Evolutionary conservation across 805 yeast genomes (phyloP).

Genomic region (Spathaspora arborariae): DNA sequence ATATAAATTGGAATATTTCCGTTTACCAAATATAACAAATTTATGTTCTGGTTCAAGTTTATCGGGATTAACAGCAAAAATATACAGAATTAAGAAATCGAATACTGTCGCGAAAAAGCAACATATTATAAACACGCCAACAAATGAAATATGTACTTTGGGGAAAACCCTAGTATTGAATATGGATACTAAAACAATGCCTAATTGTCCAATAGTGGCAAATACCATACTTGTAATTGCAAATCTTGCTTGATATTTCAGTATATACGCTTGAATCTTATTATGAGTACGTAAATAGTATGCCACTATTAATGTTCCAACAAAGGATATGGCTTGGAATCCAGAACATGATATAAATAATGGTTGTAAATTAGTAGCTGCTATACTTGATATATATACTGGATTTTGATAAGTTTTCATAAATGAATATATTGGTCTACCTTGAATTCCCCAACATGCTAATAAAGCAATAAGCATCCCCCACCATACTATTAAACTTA

Average conservation of each 20-base stretch:
- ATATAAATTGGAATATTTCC: conserved; percentile 36
- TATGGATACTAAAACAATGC: conserved; percentile 69
- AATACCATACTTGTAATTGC: conserved; percentile 40
- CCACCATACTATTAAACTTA: conserved; percentile 76
- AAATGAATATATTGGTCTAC: conserved; percentile 65
- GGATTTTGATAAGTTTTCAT: conserved; percentile 43
- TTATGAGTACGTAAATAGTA: conserved; percentile 50
- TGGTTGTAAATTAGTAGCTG: conserved; percentile 84
- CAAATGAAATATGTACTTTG: conserved; percentile 63
- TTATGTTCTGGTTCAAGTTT: conserved; percentile 38
- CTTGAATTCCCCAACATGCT: conserved; percentile 75
- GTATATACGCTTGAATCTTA: conserved; percentile 51
- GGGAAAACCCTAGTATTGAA: conserved; percentile 61
- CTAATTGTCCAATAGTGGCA: conserved; percentile 63
- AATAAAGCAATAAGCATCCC: conserved; percentile 84
- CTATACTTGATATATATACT: conserved; percentile 80
- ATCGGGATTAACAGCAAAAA: conserved; percentile 35
- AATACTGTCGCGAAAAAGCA: conserved; percentile 48
- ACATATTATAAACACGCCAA: conserved; percentile 57
- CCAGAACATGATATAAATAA: conserved; percentile 76
- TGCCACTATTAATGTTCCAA: conserved; percentile 61
- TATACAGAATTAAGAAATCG: conserved; percentile 34
- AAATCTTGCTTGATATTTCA: conserved; percentile 38
- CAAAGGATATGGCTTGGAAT: conserved; percentile 72
- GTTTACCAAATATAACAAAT: conserved; percentile 34